Conservation (phyloP, 768 basidiomycete species). For the Termitomyces sp. region DNA sequence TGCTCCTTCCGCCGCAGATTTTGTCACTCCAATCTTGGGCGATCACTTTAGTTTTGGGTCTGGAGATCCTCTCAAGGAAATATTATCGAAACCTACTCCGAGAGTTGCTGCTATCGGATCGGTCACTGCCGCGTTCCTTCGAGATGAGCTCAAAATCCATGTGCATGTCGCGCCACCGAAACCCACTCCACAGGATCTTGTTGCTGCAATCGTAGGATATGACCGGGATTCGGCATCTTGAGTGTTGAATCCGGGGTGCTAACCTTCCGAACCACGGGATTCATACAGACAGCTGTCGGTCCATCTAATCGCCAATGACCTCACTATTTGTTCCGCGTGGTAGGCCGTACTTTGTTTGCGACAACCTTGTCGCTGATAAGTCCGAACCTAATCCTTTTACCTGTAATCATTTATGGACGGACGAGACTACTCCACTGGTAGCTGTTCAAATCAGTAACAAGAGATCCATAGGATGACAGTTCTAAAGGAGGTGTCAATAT, state of each 20-base stretch:
- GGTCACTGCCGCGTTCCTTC: conserved; percentile 55
- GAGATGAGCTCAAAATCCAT: conserved; percentile 36
- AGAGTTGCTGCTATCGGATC: conserved; percentile 55
- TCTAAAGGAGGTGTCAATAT: no score
- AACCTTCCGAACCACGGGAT: neutral
- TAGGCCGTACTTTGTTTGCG: neutral
- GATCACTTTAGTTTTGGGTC: conserved; percentile 40
- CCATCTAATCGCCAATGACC: neutral
- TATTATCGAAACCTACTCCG: neutral
- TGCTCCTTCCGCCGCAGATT: conserved; percentile 67
- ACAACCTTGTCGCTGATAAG: neutral
- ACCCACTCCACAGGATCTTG: conserved; percentile 54
- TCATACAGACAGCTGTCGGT: neutral
- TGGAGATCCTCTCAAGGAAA: neutral
- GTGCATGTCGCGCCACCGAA: conserved; percentile 57
- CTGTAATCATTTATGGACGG: neutral
- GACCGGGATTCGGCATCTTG: conserved; percentile 8
- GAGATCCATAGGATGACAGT: neutral
- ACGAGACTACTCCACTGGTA: no score
- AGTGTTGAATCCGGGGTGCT: conserved; percentile 6
- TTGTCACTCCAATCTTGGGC: conserved; percentile 48
- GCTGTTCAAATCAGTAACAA: neutral
- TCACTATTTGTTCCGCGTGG: neutral
- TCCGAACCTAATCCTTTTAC: neutral
- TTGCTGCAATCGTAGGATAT: conserved; percentile 26